A percentile compares a stretch with the other conserved stretches of the same genome.
phyloP scores from a whole-genome alignment of 306 rosid genomes.

The Prunus armeniaca region DNA sequence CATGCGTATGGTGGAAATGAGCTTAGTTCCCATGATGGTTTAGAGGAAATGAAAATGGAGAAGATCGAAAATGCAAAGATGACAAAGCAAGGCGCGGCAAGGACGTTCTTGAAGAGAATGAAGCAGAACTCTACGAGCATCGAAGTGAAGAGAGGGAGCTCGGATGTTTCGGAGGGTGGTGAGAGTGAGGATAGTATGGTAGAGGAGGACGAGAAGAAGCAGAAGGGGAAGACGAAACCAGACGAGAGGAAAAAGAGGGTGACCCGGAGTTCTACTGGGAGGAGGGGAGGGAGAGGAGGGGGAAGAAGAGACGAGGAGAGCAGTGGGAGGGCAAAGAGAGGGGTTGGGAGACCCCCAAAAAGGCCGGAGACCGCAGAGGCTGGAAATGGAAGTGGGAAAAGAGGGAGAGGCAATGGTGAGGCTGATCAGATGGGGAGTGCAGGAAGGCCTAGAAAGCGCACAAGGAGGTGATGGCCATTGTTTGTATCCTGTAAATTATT shows the following conservation, averaged over 20 bases:
- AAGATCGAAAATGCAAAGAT: conserved; percentile 36
- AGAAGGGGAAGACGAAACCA: conserved; percentile 1
- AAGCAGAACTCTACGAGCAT: conserved; percentile 32
- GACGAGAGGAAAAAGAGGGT: conserved; percentile 24
- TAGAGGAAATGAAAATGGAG: conserved; percentile 28
- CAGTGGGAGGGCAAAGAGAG: conserved; percentile 27
- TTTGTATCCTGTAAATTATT: conserved; percentile 32
- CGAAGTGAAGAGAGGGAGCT: conserved; percentile 4
- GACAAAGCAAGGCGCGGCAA: conserved; percentile 46
- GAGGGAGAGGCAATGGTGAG: conserved; percentile 28
- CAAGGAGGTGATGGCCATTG: conserved; percentile 35
- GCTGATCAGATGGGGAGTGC: conserved; percentile 21
- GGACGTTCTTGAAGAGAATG: conserved; percentile 46
- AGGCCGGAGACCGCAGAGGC: conserved; percentile 18
- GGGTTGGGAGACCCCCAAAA: conserved; percentile 45
- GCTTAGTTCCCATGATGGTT: conserved; percentile 38
- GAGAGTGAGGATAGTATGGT: conserved; percentile 8
- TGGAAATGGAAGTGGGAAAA: background rate
- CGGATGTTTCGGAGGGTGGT: conserved; percentile 25
- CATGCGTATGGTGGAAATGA: conserved; percentile 38
- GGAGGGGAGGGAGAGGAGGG: conserved; percentile 18
- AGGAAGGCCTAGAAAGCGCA: conserved; percentile 40
- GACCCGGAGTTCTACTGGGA: conserved; percentile 12
- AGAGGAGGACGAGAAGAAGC: conserved; percentile 5
- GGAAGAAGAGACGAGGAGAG: conserved; percentile 21